Base-by-base conservation (phyloP, 2,329 filamentous ascomycete species). In the Trichoderma aggressivum region DNA sequence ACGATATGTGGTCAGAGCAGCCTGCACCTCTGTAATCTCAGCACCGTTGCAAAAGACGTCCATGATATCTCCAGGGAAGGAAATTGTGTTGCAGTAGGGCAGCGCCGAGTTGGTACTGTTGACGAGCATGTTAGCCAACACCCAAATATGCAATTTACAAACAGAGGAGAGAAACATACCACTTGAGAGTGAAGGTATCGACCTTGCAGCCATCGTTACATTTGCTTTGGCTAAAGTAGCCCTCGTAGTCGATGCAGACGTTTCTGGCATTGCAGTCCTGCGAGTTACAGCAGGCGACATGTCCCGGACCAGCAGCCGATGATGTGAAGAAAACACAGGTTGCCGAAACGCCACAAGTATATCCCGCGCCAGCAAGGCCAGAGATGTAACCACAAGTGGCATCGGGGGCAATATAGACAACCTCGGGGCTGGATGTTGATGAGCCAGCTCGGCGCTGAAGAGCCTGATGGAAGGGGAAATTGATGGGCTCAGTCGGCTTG, bases 381-480 rank as follows among this genome's bases (percentile, higher is more conserved):
- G 79, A 80, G 50, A 87, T 76, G 75, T 81, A 87, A 73, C 86
- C 86, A 71, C 86, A 87, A 0, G 83, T 86, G 72, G 85, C 85
- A 74, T 86, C 84, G 1, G 84, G 82, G 12, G 81, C 85, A 68
- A 84, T 75, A n/a, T 85, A 79, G 32, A 84, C 79, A 0, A 32
- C 32, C 30, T 8, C 3, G 56, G 80, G 83, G 21, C 24, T 16
- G 7, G 43, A 50, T 14, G 36, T 72, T 0, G 70, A 71, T 67
- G 64, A 53, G n/a, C 10, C 70, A n/a, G 65, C 73, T 63, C 74
- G 72, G 71, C 73, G 74, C n/a, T 73, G 76, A 14, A 82, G 74
- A 21, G 81, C 79, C n/a, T 77, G 36, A 32, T 69, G 63, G 47
- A 70, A 55, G n/a, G 64, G 75, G 32, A 80, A 68, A 14, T 73